These are phyloP conservation scores for Caryopteris hybrid DNA, from an alignment of 305 asterid species.

Conservation along the genomic window DNA sequence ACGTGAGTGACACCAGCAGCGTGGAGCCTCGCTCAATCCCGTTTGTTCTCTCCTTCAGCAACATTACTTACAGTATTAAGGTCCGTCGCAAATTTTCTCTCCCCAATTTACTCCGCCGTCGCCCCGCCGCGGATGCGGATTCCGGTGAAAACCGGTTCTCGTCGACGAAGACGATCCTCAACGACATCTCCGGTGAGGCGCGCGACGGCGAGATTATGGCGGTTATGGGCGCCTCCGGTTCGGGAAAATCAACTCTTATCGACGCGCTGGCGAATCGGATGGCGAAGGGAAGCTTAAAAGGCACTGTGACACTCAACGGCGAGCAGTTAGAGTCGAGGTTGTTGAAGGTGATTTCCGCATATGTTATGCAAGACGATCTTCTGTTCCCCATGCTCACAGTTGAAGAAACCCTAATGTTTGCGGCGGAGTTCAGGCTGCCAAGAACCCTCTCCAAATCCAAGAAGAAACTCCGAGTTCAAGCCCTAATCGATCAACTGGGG, in stretches of 20 bases:
- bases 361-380: conserved; percentile 79
- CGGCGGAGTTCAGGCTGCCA: conserved; percentile 75
- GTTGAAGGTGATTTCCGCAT: conserved; percentile 65
- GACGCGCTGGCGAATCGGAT: conserved; percentile 73
- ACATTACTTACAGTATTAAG: conserved; percentile 49
- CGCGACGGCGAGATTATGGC: conserved; percentile 83
- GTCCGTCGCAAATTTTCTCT: conserved; percentile 13
- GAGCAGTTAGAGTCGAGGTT: conserved; percentile 59
- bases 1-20: conserved; percentile 31
- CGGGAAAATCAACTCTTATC: conserved; percentile 73
- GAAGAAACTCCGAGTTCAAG: conserved; percentile 60
- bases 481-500: conserved; percentile 65
- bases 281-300: conserved; percentile 64
- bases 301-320: conserved; percentile 55
- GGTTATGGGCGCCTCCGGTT: conserved; percentile 78
- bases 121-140: background rate
- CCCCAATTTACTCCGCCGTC: background rate
- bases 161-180: conserved; percentile 42
- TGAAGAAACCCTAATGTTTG: conserved; percentile 74
- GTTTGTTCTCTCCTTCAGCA: conserved; percentile 42
- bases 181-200: conserved; percentile 70
- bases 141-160: conserved; percentile 17
- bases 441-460: conserved; percentile 50
- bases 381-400: conserved; percentile 74
- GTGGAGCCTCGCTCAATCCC: conserved; percentile 40